Evolutionary conservation across 2,329 filamentous ascomycete genomes (phyloP).

Genomic region (Clonostachys rosea): DNA sequence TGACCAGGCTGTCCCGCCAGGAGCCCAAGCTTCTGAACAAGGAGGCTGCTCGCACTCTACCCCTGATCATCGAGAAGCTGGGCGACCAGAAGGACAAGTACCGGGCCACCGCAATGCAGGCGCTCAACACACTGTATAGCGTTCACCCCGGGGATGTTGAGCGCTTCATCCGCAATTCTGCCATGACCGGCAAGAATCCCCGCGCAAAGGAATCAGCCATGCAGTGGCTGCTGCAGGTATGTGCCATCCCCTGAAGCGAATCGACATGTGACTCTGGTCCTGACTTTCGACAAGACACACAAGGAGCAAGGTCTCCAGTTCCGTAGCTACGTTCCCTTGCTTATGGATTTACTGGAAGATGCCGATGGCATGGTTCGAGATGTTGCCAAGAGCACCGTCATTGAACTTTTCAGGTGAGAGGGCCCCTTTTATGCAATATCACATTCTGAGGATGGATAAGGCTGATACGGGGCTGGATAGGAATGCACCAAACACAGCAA

Average conservation of each 20-base stretch:
- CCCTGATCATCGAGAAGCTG: constrained; percentile 76
- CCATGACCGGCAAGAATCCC: constrained; percentile 74
- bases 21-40: constrained; percentile 70
- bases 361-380: constrained; percentile 85
- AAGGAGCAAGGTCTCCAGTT: constrained; percentile 76
- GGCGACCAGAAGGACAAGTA: constrained; percentile 87
- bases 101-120: constrained; percentile 67
- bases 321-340: constrained; percentile 72
- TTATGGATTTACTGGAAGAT: constrained; percentile 87
- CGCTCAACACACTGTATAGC: constrained; percentile 72
- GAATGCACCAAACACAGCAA: constrained; percentile 74
- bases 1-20: constrained; percentile 82
- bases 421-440: background rate
- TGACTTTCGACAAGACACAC: constrained; percentile 58
- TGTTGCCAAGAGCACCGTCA: constrained; percentile 74
- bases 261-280: too few relatives aligned
- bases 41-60: constrained; percentile 66
- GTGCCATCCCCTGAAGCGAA: background rate
- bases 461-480: constrained; percentile 18
- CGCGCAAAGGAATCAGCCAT: constrained; percentile 81
- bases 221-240: constrained; percentile 76
- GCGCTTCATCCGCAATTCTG: constrained; percentile 70
- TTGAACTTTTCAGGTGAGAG: constrained; percentile 76
- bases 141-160: constrained; percentile 72
- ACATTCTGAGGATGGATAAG: background rate